Percentiles rank a stretch among this genome's conserved stretches.
Conservation (phyloP, 192 early-diverging fungal genomes). For the Gigaspora rosea region DNA sequence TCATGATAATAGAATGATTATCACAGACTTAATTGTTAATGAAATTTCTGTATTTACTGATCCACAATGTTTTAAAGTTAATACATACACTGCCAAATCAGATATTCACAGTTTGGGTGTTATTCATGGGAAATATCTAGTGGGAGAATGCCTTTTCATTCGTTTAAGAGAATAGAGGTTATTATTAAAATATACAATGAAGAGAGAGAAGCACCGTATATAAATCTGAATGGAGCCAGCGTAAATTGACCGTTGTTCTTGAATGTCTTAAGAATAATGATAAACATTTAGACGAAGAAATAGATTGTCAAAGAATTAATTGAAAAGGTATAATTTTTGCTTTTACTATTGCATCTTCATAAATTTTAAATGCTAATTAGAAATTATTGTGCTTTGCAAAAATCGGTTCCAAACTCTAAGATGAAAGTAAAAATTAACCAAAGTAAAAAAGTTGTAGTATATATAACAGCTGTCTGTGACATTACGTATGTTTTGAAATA, state of each 20-base stretch:
- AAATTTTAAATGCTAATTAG: too few species aligned
- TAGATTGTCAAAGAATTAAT: too few species aligned
- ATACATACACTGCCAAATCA: background rate
- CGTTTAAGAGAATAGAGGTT: too few species aligned
- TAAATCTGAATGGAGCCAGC: too few species aligned
- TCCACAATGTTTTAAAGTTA: background rate
- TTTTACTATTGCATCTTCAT: too few species aligned
- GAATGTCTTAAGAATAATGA: too few species aligned
- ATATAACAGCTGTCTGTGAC: constrained; percentile 37
- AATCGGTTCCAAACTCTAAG: too few species aligned
- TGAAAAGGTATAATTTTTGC: too few species aligned
- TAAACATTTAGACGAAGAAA: too few species aligned
- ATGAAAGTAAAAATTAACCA: constrained; percentile 49
- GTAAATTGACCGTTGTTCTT: too few species aligned
- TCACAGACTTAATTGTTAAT: background rate
- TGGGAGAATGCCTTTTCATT: too few species aligned
- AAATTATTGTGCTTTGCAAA: too few species aligned
- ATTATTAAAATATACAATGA: constrained; percentile 32
- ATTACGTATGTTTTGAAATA: constrained; percentile 27
- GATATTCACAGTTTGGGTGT: constrained; percentile 44
- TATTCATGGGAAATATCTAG: background rate
- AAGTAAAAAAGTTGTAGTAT: constrained; percentile 89
- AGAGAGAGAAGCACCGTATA: constrained; percentile 34
- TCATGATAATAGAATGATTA: background rate
- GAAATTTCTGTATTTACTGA: background rate